Evolutionary conservation across 345 rosid species (phyloP).

Genomic region (Excoecaria cochinchinensis): DNA sequence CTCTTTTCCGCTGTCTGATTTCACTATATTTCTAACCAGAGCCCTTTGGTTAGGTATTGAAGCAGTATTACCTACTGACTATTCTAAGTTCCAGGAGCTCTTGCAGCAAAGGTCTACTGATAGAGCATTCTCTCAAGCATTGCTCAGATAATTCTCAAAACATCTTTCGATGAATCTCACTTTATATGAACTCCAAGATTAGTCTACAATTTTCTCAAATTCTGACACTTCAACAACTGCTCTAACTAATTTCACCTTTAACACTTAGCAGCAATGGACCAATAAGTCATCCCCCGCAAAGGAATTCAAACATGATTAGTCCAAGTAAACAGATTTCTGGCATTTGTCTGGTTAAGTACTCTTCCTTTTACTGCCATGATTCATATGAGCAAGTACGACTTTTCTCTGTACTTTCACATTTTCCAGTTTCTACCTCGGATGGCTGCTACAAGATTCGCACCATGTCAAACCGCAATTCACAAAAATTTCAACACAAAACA

Average conservation of each 20-base stretch:
- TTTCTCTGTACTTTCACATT: neutral
- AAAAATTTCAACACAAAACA: neutral
- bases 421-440: neutral
- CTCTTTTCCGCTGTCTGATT: neutral
- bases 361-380: neutral
- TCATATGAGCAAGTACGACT: neutral
- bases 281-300: neutral
- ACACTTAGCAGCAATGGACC: neutral
- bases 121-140: neutral
- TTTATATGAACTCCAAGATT: neutral
- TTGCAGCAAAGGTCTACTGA: neutral
- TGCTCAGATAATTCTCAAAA: neutral
- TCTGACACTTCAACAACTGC: neutral
- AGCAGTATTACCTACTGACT: neutral
- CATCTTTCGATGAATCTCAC: neutral
- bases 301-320: neutral
- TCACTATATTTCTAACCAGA: neutral
- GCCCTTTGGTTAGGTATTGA: no score
- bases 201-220: neutral
- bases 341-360: neutral
- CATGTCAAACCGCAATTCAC: neutral
- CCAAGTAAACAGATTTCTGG: neutral
- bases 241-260: neutral
- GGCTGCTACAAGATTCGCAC: neutral
- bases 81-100: neutral